Conservation (phyloP, 2,329 filamentous ascomycete genomes). For the Paraphaeosphaeria minitans region DNA sequence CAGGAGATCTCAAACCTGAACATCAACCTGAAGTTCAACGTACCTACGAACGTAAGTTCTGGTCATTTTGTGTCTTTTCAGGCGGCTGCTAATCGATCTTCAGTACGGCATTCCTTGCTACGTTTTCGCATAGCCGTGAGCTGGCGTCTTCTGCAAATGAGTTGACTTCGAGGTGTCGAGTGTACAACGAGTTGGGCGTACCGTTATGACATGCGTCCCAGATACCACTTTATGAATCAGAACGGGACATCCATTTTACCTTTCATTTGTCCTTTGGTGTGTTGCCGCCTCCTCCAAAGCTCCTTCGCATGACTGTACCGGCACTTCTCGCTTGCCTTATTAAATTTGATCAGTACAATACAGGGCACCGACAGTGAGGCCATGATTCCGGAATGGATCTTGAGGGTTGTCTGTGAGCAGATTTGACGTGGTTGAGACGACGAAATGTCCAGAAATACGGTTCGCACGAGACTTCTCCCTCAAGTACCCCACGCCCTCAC, state of each 20-base stretch:
- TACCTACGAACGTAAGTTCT: conserved; percentile 41
- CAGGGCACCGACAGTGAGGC: too few species aligned
- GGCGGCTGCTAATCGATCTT: conserved; percentile 19
- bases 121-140: conserved; percentile 35
- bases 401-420: too few species aligned
- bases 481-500: too few species aligned
- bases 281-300: too few species aligned
- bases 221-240: not conserved
- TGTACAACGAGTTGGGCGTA: conserved; percentile 7
- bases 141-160: not conserved
- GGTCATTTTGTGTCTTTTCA: not conserved
- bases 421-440: too few species aligned
- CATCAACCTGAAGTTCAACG: conserved; percentile 41
- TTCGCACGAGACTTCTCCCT: too few species aligned
- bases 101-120: conserved; percentile 46
- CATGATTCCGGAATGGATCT: not conserved
- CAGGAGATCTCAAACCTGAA: conserved; percentile 38
- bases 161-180: not conserved
- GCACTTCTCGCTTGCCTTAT: not conserved
- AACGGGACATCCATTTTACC: too few species aligned
- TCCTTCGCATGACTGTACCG: not conserved
- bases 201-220: not conserved
- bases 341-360: too few species aligned
- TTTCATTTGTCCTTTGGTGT: too few species aligned
- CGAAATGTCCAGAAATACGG: too few species aligned